Evolutionary conservation across 176 grass and related monocot species (phyloP).

Genomic region (Oryza australiensis): DNA sequence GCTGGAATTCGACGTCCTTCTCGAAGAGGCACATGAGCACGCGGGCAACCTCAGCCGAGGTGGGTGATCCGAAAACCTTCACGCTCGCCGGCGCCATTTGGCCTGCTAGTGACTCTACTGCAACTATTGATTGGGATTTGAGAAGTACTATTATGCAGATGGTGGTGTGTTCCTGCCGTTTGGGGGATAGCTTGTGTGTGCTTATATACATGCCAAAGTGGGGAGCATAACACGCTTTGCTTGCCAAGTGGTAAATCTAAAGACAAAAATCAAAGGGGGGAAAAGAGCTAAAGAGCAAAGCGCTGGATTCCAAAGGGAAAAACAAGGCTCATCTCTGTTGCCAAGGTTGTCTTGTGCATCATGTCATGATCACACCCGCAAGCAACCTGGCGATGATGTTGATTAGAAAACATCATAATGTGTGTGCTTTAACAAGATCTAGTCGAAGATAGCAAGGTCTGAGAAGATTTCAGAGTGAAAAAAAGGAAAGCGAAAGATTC

Average conservation of each 20-base stretch:
- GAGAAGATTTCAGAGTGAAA: neutral
- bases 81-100: slow-evolving; percentile 50
- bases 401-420: neutral
- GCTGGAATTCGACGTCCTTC: slow-evolving; percentile 95
- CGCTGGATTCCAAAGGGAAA: slow-evolving; percentile 45
- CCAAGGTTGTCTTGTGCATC: slow-evolving; percentile 16
- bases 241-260: slow-evolving; percentile 53
- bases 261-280: slow-evolving; percentile 46
- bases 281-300: slow-evolving; percentile 60
- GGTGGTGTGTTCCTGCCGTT: neutral
- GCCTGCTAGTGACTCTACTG: neutral
- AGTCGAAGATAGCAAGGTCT: neutral
- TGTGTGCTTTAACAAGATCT: neutral
- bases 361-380: slow-evolving; percentile 7
- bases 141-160: neutral
- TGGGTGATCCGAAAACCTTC: slow-evolving; percentile 88
- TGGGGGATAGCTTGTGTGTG: neutral
- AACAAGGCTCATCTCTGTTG: slow-evolving; percentile 24
- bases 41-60: slow-evolving; percentile 80
- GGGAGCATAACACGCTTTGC: slow-evolving; percentile 55
- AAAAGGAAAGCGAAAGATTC: neutral
- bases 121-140: neutral
- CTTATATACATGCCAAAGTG: slow-evolving; percentile 53
- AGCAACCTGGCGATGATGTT: neutral
- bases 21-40: slow-evolving; percentile 95